Conservation (phyloP, 805 yeast genomes). For the Brettanomyces custersianus region DNA sequence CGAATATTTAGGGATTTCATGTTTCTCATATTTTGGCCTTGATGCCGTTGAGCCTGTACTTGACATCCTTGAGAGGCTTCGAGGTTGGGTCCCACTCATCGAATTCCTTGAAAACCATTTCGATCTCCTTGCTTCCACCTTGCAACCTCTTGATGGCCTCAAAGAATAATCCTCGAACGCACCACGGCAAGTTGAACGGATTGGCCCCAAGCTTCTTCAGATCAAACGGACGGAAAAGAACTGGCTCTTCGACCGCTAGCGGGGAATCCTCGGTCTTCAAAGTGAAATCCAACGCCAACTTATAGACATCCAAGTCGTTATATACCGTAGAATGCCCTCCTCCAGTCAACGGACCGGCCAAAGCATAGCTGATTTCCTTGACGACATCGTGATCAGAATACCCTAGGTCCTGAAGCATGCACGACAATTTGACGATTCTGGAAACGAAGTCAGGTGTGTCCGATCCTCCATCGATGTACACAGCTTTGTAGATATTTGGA, state of each 20-base stretch:
- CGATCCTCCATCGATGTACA: conserved; percentile 77
- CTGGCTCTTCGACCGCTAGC: conserved; percentile 20
- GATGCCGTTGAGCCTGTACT: conserved; percentile 39
- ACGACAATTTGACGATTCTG: conserved; percentile 62
- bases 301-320: conserved; percentile 78
- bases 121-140: conserved; percentile 47
- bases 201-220: conserved; percentile 59
- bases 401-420: conserved; percentile 69
- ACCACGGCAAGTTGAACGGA: conserved; percentile 89
- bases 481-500: conserved; percentile 85
- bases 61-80: conserved; percentile 73
- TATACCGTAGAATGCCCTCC: conserved; percentile 91
- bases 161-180: conserved; percentile 71
- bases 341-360: conserved; percentile 89
- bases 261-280: conserved; percentile 52
- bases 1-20: background rate
- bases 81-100: conserved; percentile 84
- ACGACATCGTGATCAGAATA: conserved; percentile 78
- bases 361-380: conserved; percentile 67
- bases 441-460: conserved; percentile 74
- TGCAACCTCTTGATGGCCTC: conserved; percentile 31
- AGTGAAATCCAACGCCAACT: conserved; percentile 64
- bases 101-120: conserved; percentile 56
- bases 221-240: conserved; percentile 33
- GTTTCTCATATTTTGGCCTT: conserved; percentile 20